A percentile compares a stretch with the other conserved stretches of the same genome.
These are phyloP conservation scores for Macrocybe gigantea DNA, from an alignment of 768 basidiomycete genomes.

Conservation along the genomic window DNA sequence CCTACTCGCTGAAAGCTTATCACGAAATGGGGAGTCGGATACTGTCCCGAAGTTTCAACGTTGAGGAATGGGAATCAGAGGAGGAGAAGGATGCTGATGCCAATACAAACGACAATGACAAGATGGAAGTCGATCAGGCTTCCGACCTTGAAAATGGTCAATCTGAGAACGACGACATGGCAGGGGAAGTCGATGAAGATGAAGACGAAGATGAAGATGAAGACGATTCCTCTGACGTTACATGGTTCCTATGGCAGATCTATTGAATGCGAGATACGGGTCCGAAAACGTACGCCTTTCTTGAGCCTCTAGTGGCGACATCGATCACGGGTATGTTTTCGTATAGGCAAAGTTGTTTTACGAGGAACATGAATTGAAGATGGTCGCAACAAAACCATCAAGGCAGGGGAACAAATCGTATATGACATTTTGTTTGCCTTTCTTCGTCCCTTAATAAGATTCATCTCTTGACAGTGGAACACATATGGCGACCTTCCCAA, in stretches of 20 bases:
- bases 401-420: conserved; percentile 83
- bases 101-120: too few relatives aligned
- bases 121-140: neutral
- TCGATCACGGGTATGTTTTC: conserved; percentile 3
- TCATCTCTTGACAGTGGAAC: conserved; percentile 61
- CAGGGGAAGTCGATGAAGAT: conserved; percentile 28
- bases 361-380: conserved; percentile 63
- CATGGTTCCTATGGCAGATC: conserved; percentile 98
- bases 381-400: conserved; percentile 77
- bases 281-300: conserved; percentile 67
- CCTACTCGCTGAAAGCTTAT: conserved; percentile 69
- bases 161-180: conserved; percentile 4
- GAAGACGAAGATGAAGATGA: conserved; percentile 39
- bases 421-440: conserved; percentile 16
- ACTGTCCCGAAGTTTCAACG: conserved; percentile 86
- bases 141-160: conserved; percentile 5
- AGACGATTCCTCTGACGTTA: conserved; percentile 58
- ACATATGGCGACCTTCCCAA: conserved; percentile 95
- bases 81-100: conserved; percentile 38
- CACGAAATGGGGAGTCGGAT: conserved; percentile 91
- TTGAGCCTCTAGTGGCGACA: neutral
- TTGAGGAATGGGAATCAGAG: conserved; percentile 52
- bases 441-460: conserved; percentile 4
- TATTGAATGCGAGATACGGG: conserved; percentile 86
- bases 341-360: conserved; percentile 80